Percentiles rank a stretch among this genome's conserved stretches.
Conservation (phyloP, 1,284 basidiomycete genomes). For the Microbotryum scabiosae region DNA sequence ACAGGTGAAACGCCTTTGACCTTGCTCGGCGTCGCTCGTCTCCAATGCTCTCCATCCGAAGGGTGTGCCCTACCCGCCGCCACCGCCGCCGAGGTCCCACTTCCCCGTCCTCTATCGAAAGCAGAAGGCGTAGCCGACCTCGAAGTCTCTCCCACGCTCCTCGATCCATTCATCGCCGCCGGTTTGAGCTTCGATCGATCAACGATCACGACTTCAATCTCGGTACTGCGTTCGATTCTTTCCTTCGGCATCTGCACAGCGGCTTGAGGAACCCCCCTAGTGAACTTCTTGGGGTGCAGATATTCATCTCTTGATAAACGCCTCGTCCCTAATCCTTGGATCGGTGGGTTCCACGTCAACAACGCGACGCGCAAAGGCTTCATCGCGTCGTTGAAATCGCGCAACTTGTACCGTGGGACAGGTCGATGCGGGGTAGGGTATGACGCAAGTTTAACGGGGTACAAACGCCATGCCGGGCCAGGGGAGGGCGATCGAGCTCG, state of each 20-base stretch:
- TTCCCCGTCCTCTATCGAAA: not conserved
- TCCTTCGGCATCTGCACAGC: constrained; percentile 23
- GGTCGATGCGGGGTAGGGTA: constrained; percentile 9
- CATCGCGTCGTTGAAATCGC: constrained; percentile 28
- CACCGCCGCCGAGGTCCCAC: not conserved
- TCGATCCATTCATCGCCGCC: no score
- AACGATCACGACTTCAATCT: not conserved
- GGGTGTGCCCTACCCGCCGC: constrained; percentile 16
- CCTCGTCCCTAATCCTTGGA: constrained; percentile 54
- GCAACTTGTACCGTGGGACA: constrained; percentile 8
- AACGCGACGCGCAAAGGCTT: constrained; percentile 54
- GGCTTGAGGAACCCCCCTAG: constrained; percentile 36
- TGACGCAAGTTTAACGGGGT: constrained; percentile 43
- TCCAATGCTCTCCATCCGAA: not conserved
- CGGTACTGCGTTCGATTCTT: not conserved
- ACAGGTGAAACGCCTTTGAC: constrained; percentile 32
- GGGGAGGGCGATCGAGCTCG: constrained; percentile 40
- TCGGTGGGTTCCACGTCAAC: constrained; percentile 65
- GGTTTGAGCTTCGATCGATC: no score
- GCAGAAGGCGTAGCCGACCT: no score
- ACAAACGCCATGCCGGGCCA: constrained; percentile 49
- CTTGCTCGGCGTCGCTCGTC: not conserved
- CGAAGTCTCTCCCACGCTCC: no score
- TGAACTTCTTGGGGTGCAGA: constrained; percentile 49
- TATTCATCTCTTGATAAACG: constrained; percentile 62